Evolutionary conservation across 202 grass and related monocot genomes (phyloP).

Genomic region (Carex sylvatica): DNA sequence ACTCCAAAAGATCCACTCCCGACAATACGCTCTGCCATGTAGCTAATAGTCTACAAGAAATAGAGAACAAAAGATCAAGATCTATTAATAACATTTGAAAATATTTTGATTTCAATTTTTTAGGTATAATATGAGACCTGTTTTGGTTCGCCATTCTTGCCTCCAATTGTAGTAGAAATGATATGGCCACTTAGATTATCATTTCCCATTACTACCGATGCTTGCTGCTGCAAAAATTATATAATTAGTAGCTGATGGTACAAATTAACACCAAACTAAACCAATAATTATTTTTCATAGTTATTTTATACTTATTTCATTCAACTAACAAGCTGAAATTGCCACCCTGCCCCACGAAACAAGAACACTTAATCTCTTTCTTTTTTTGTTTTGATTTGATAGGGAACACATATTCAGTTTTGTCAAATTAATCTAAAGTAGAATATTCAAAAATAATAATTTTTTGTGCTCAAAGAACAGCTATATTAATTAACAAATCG

Average conservation of each 20-base stretch:
- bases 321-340: neutral
- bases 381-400: neutral
- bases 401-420: neutral
- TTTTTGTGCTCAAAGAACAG: no score
- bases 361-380: neutral
- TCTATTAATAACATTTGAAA: constrained; percentile 25
- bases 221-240: constrained; percentile 21
- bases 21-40: constrained; percentile 74
- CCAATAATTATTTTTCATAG: neutral
- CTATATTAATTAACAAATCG: no score
- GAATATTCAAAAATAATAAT: no score
- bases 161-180: constrained; percentile 71
- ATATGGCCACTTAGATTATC: constrained; percentile 58
- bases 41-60: constrained; percentile 54
- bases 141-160: constrained; percentile 80
- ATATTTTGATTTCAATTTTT: neutral
- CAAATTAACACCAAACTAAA: neutral
- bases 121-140: constrained; percentile 31
- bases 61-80: neutral
- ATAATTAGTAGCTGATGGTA: neutral
- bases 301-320: neutral
- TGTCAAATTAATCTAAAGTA: no score
- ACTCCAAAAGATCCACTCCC: constrained; percentile 71
- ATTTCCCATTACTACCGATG: constrained; percentile 31
- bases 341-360: neutral